phyloP scores from a whole-genome alignment of 1,284 basidiomycete genomes.

The Irpex rosettiformis region DNA sequence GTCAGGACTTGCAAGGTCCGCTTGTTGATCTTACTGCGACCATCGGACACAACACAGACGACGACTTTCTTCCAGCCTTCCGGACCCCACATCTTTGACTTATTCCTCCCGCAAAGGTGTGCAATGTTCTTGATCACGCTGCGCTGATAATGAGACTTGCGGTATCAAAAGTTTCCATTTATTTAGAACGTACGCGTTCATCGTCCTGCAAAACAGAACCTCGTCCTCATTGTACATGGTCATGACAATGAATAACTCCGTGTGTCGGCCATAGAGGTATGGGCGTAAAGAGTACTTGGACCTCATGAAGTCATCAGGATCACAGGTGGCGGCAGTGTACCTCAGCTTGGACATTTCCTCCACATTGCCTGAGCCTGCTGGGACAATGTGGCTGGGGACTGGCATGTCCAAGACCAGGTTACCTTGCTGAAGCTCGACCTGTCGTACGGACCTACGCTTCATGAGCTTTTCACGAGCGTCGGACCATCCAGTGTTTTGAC shows the following conservation, averaged over 20 bases:
- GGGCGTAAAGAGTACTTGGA: constrained; percentile 80
- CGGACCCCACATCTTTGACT: constrained; percentile 91
- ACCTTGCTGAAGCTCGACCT: constrained; percentile 79
- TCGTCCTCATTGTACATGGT: constrained; percentile 98
- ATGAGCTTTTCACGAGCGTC: constrained; percentile 71
- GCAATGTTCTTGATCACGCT: constrained; percentile 89
- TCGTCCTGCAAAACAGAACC: constrained; percentile 77
- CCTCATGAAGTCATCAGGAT: constrained; percentile 85
- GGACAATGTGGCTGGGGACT: constrained; percentile 77
- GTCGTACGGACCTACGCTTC: constrained; percentile 74
- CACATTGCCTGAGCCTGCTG: constrained; percentile 52
- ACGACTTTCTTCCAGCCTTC: constrained; percentile 97
- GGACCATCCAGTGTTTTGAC: constrained; percentile 61
- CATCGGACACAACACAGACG: constrained; percentile 90
- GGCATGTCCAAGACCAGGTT: constrained; percentile 82
- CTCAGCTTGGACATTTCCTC: constrained; percentile 86
- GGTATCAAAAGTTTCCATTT: neutral
- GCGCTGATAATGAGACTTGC: constrained; percentile 3
- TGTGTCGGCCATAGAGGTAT: constrained; percentile 81
- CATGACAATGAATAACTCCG: constrained; percentile 94
- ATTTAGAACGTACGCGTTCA: constrained; percentile 70
- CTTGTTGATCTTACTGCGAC: constrained; percentile 88
- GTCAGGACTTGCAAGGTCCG: constrained; percentile 81
- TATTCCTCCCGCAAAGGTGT: constrained; percentile 76
- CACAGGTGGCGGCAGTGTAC: constrained; percentile 92